Evolutionary conservation across 2,329 filamentous ascomycete genomes (phyloP).

Genomic region (Colletotrichum sp.): DNA sequence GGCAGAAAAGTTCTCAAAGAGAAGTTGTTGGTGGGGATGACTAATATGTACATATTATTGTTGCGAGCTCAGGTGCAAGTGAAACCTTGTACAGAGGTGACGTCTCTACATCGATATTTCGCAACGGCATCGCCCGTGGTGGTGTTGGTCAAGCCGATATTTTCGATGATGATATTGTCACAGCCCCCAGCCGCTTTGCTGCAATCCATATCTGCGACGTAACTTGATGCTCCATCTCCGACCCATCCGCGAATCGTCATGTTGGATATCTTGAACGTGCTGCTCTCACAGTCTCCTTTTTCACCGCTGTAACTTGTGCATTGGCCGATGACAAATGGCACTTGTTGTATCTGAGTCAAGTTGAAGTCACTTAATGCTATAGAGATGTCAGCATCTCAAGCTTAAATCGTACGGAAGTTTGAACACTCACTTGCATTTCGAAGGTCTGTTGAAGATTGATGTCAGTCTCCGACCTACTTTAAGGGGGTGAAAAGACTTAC

Average conservation of each 20-base stretch:
- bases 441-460: background rate
- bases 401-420: background rate
- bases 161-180: background rate
- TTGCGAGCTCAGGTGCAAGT: background rate
- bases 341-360: background rate
- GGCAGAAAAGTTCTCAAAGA: background rate
- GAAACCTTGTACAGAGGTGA: background rate
- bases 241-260: background rate
- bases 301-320: background rate
- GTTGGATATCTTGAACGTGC: background rate
- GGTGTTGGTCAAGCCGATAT: background rate
- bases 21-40: background rate
- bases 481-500: background rate
- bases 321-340: background rate
- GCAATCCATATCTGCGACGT: background rate
- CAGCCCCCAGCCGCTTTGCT: background rate
- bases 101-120: background rate
- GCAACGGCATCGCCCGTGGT: background rate
- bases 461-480: fast-evolving
- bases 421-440: background rate
- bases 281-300: background rate
- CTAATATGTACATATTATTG: background rate
- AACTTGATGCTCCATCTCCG: background rate
- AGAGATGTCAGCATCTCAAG: background rate
- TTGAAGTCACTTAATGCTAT: background rate